phyloP scores from a whole-genome alignment of 352 stramenopile genomes.

The Globisporangium paroecandrum region DNA sequence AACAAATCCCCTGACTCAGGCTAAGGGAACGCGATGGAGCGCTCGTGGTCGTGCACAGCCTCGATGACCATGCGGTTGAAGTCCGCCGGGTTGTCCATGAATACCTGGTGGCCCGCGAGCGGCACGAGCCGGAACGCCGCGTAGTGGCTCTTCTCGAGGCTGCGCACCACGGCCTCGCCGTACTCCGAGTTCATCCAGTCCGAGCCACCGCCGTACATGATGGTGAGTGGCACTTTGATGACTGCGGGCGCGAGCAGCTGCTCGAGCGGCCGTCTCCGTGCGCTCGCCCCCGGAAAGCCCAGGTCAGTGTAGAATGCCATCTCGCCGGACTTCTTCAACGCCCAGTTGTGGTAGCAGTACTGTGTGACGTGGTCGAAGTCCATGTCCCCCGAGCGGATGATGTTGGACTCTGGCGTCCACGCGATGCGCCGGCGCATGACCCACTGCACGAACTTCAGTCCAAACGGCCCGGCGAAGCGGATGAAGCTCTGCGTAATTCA shows the following conservation, averaged over 20 bases:
- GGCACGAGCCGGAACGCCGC: conserved; percentile 66
- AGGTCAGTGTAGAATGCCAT: conserved; percentile 76
- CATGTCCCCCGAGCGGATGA: conserved; percentile 67
- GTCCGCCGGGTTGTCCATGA: conserved; percentile 80
- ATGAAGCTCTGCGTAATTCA: conserved; percentile 40
- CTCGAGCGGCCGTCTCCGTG: conserved; percentile 43
- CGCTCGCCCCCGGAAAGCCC: conserved; percentile 50
- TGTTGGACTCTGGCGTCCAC: conserved; percentile 66
- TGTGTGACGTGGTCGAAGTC: conserved; percentile 64
- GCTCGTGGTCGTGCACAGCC: conserved; percentile 62
- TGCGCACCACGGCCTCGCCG: conserved; percentile 52
- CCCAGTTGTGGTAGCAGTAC: conserved; percentile 86
- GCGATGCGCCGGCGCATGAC: conserved; percentile 53
- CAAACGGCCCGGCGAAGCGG: conserved; percentile 62
- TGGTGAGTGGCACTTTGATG: conserved; percentile 65
- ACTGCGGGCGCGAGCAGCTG: conserved; percentile 47
- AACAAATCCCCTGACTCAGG: no score
- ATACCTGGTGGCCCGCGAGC: conserved; percentile 71
- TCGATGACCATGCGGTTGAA: conserved; percentile 76
- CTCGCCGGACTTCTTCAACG: conserved; percentile 62
- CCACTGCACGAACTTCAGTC: conserved; percentile 47
- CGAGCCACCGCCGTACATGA: conserved; percentile 72
- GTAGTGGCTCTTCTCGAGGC: conserved; percentile 60
- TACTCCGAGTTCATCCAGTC: conserved; percentile 81
- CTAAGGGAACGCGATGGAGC: conserved; percentile 21